Conservation (phyloP, 331 rosid genomes). For the Malus hybrid region DNA sequence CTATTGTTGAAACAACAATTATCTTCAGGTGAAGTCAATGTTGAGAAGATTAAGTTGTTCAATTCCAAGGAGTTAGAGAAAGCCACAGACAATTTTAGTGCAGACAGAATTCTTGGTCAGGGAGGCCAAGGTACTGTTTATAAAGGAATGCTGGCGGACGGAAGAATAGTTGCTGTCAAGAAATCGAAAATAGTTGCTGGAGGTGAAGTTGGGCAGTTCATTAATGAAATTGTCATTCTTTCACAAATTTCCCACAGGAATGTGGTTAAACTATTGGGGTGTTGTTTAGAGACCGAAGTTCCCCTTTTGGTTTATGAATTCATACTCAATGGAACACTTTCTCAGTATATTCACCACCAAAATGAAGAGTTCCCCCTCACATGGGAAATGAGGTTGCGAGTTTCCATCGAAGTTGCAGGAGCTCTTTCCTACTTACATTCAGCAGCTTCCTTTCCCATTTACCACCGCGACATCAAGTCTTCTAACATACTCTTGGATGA, state of each 20-base stretch:
- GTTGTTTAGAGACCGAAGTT: slow-evolving; percentile 18
- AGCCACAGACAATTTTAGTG: neutral
- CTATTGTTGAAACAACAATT: slow-evolving; percentile 10
- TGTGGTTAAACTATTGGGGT: slow-evolving; percentile 19
- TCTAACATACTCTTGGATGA: slow-evolving; percentile 23
- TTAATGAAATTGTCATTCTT: slow-evolving; percentile 18
- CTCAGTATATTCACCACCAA: neutral
- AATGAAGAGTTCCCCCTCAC: slow-evolving; percentile 17
- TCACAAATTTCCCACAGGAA: slow-evolving; percentile 21
- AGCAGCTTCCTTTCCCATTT: slow-evolving; percentile 12
- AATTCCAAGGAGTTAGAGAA: slow-evolving; percentile 9
- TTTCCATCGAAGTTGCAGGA: slow-evolving; percentile 9
- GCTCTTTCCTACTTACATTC: slow-evolving; percentile 28
- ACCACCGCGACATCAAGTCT: slow-evolving; percentile 26
- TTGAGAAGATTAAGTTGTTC: slow-evolving; percentile 17
- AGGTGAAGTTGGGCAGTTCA: neutral
- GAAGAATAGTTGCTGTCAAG: slow-evolving; percentile 22
- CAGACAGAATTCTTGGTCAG: slow-evolving; percentile 11
- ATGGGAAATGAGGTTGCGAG: slow-evolving; percentile 8
- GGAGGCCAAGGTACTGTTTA: slow-evolving; percentile 26
- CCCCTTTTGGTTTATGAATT: slow-evolving; percentile 25
- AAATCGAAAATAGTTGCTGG: neutral
- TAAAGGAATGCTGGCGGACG: slow-evolving; percentile 23
- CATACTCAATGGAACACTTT: slow-evolving; percentile 16
- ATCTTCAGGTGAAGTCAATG: slow-evolving; percentile 1